Evolutionary conservation across 306 rosid species (phyloP).

Genomic region (Glycine latifolia): DNA sequence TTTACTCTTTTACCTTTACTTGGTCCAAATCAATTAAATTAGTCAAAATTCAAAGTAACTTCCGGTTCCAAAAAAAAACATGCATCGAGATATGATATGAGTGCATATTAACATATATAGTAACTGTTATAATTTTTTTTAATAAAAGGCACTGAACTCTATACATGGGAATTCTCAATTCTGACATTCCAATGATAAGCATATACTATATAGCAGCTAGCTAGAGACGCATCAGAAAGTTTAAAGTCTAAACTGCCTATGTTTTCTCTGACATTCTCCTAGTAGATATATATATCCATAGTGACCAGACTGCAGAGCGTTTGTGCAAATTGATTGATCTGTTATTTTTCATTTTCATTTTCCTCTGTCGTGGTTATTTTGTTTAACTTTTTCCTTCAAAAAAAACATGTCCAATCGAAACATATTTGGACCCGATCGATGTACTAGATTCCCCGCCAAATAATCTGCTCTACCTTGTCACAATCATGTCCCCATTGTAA

Average conservation of each 20-base stretch:
- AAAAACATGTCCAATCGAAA: conserved; percentile 37
- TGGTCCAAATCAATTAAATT: neutral
- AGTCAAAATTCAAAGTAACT: neutral
- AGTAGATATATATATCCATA: neutral
- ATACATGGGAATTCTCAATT: no score
- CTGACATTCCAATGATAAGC: conserved; percentile 25
- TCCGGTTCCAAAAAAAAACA: neutral
- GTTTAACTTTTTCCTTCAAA: neutral
- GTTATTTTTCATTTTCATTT: neutral
- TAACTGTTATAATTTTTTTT: neutral
- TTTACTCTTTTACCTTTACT: neutral
- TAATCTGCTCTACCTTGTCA: conserved; percentile 52
- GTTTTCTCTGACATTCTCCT: conserved; percentile 50
- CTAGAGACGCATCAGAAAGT: conserved; percentile 27
- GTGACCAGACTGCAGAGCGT: neutral
- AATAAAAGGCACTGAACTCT: neutral
- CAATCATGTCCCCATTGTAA: conserved; percentile 46
- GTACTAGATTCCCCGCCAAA: conserved; percentile 51
- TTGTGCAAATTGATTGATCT: neutral
- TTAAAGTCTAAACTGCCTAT: conserved; percentile 25
- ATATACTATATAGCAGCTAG: neutral
- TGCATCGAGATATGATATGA: neutral
- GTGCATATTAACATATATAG: neutral
- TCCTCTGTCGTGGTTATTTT: conserved; percentile 22
- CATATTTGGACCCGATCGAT: conserved; percentile 35